These are phyloP conservation scores for Murraya koenigii DNA, from an alignment of 345 rosid species.

Conservation along the genomic window DNA sequence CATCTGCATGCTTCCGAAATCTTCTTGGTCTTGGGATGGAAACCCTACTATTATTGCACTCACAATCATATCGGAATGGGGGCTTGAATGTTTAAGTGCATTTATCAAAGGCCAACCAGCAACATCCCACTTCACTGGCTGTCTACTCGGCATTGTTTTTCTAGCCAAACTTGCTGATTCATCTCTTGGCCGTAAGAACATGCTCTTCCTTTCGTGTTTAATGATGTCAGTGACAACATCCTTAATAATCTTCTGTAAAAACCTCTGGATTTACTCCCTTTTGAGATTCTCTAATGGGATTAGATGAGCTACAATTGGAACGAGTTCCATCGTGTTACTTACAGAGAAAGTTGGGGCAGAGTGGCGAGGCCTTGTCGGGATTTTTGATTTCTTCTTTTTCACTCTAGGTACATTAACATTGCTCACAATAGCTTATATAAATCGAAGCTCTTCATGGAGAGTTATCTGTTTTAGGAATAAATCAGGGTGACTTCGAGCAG, in stretches of 20 bases:
- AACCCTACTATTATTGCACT: neutral
- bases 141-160: constrained; percentile 48
- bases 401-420: constrained; percentile 45
- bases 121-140: constrained; percentile 54
- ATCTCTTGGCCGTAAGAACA: constrained; percentile 51
- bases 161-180: constrained; percentile 52
- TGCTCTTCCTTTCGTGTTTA: constrained; percentile 41
- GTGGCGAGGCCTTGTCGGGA: constrained; percentile 44
- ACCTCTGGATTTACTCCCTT: constrained; percentile 41
- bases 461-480: constrained; percentile 1
- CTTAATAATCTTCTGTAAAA: constrained; percentile 15
- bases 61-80: constrained; percentile 53
- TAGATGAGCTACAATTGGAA: neutral
- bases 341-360: constrained; percentile 40
- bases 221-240: constrained; percentile 36
- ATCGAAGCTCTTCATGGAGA: neutral
- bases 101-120: constrained; percentile 52
- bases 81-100: constrained; percentile 43
- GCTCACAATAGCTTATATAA: constrained; percentile 27
- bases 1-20: constrained; percentile 34
- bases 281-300: constrained; percentile 12
- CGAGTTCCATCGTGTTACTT: constrained; percentile 30
- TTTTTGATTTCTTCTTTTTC: constrained; percentile 35
- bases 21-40: constrained; percentile 48
- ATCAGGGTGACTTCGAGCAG: no score